Percentiles rank a stretch among this genome's conserved stretches.
Conservation (phyloP, 176 grass and related monocot genomes). For the Juncus effusus region DNA sequence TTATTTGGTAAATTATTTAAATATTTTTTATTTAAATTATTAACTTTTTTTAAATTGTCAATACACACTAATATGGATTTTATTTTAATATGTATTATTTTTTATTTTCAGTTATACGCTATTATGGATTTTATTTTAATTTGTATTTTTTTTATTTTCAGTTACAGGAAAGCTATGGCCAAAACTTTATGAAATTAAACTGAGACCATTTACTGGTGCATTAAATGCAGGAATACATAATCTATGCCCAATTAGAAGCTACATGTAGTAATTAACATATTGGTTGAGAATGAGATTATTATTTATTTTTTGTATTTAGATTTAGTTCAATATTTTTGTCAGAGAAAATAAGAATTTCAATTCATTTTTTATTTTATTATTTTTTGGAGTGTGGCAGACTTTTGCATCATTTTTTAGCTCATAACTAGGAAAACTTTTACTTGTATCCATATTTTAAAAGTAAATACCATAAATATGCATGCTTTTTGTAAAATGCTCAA, state of each 20-base stretch:
- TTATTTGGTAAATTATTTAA: constrained; percentile 54
- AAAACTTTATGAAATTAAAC: constrained; percentile 47
- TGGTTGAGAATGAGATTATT: neutral
- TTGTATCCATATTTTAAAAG: too few species aligned
- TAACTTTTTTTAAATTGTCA: neutral
- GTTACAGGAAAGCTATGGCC: constrained; percentile 52
- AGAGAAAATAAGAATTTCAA: too few species aligned
- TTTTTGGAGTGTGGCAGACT: too few species aligned
- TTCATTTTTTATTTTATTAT: too few species aligned
- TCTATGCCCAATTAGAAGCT: constrained; percentile 28
- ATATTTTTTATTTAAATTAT: neutral
- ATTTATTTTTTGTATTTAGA: too few species aligned
- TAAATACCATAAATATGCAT: too few species aligned
- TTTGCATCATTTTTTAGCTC: too few species aligned
- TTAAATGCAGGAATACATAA: constrained; percentile 26
- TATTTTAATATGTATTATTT: constrained; percentile 2
- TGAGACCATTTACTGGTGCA: constrained; percentile 25
- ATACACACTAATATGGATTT: neutral
- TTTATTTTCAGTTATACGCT: neutral
- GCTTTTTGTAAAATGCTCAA: too few species aligned
- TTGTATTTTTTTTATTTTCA: constrained; percentile 6
- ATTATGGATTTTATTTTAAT: neutral
- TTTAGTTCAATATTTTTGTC: too few species aligned
- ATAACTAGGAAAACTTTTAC: too few species aligned
- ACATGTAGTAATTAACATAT: constrained; percentile 20